Evolutionary conservation across 345 rosid genomes (phyloP).

Genomic region (Gossypium turneri): DNA sequence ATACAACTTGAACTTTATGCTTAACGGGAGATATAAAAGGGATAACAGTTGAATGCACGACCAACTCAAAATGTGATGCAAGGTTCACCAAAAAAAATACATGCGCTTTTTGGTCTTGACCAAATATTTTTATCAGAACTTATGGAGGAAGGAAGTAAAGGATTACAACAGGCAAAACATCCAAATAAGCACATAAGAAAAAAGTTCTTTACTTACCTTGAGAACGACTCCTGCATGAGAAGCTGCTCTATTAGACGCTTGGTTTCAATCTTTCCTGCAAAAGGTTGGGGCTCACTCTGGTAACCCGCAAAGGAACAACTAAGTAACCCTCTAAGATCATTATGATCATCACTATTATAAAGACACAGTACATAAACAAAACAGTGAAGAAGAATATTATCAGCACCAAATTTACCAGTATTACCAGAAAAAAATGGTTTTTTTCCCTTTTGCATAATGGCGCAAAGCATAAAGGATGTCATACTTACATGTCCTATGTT

Average conservation of each 20-base stretch:
- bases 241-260: constrained; percentile 75
- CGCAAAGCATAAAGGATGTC: neutral
- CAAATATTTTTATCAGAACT: neutral
- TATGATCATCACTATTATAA: neutral
- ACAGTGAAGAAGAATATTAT: neutral
- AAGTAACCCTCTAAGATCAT: constrained; percentile 5
- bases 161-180: constrained; percentile 11
- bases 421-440: neutral
- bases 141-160: neutral
- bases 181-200: constrained; percentile 7
- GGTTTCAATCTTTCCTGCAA: constrained; percentile 37
- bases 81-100: neutral
- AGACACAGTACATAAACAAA: neutral
- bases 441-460: neutral
- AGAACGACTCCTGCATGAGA: constrained; percentile 70
- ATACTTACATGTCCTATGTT: constrained; percentile 34
- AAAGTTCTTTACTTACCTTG: constrained; percentile 49
- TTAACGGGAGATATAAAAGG: neutral
- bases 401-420: neutral
- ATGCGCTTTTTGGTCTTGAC: neutral
- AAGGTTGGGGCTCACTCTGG: constrained; percentile 26
- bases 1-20: constrained; percentile 11
- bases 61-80: neutral
- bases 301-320: neutral
- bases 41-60: neutral